Conservation (phyloP, 441 rosid species). For the Eruca vesicaria region DNA sequence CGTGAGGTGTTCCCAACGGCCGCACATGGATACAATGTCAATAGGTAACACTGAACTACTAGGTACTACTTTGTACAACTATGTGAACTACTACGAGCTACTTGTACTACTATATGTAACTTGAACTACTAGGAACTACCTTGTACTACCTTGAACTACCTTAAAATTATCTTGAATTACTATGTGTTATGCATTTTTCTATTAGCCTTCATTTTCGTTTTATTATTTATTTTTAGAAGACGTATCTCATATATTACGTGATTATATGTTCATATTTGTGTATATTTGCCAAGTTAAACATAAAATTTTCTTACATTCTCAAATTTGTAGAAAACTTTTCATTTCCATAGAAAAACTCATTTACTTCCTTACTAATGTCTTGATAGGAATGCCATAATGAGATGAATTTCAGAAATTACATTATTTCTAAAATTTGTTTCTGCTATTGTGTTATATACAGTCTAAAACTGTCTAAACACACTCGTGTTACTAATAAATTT, state of each 20-base stretch:
- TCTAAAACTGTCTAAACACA: too few relatives aligned
- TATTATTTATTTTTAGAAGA: not conserved
- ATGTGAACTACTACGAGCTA: not conserved
- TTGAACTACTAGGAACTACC: not conserved
- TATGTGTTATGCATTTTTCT: not conserved
- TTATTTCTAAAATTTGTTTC: too few relatives aligned
- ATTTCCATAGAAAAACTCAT: not conserved
- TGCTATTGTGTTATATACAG: too few relatives aligned
- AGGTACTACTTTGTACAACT: not conserved
- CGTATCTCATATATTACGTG: not conserved
- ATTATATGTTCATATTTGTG: not conserved
- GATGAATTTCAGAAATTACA: too few relatives aligned
- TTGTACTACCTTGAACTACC: not conserved
- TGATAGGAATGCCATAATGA: not conserved
- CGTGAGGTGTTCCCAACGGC: not conserved
- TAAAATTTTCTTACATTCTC: not conserved
- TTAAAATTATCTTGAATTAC: not conserved
- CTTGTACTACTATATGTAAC: not conserved
- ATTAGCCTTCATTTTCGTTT: not conserved
- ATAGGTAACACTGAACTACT: not conserved
- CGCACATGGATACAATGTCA: not conserved
- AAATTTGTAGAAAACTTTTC: not conserved
- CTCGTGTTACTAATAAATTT: too few relatives aligned
- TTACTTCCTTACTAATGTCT: not conserved
- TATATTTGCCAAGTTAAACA: not conserved